Evolutionary conservation across 75 land plant genomes (phyloP).

Genomic region (Sequoiadendron giganteum): DNA sequence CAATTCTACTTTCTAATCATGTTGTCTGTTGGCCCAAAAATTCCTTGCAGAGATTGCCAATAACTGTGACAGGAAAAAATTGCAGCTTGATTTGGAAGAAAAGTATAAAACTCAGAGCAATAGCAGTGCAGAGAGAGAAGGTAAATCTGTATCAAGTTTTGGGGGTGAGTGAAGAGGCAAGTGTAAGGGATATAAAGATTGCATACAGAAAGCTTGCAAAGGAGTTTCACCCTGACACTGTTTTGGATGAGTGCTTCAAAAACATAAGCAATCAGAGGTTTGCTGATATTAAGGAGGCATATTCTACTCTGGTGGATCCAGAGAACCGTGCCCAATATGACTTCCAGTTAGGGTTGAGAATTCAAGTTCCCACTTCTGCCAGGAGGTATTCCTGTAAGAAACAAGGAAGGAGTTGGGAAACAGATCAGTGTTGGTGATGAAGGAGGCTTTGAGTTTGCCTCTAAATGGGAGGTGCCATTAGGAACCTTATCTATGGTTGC

Average conservation of each 20-base stretch:
- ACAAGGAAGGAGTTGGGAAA: background rate
- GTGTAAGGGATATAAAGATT: background rate
- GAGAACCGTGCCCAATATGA: background rate
- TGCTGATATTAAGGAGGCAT: background rate
- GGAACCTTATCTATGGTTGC: too few species aligned
- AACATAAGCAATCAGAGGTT: background rate
- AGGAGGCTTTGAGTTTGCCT: too few species aligned
- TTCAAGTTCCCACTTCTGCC: background rate
- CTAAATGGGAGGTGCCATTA: too few species aligned
- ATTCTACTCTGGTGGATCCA: background rate
- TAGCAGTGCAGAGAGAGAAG: too few species aligned
- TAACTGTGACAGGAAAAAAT: too few species aligned
- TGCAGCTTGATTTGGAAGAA: too few species aligned
- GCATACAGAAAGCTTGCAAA: background rate
- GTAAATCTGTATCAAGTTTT: background rate
- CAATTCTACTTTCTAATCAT: too few species aligned
- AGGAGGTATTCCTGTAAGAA: too few species aligned
- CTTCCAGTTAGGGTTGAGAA: background rate
- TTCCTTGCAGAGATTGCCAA: too few species aligned
- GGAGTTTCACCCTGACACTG: background rate
- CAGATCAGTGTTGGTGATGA: background rate
- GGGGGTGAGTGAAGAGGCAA: background rate
- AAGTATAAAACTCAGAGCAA: too few species aligned
- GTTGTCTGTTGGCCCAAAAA: too few species aligned
- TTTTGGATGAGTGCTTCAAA: background rate